These are phyloP conservation scores for Tuber borchii DNA, from an alignment of 495 filamentous ascomycete species.

Conservation along the genomic window DNA sequence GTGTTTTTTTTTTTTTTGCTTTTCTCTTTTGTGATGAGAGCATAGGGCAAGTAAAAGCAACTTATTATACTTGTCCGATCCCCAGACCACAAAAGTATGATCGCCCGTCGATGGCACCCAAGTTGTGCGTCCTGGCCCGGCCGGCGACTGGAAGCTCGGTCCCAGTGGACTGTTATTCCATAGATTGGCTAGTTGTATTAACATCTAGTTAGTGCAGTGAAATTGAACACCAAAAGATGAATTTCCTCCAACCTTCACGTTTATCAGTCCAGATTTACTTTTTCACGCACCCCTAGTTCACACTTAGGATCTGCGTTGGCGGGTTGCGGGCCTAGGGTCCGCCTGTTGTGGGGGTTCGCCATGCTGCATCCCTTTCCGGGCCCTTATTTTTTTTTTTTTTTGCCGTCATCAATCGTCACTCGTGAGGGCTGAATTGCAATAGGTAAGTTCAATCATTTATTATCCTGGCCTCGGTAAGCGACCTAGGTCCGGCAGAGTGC, in stretches of 20 bases:
- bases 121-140: not conserved
- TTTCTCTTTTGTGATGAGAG: not conserved
- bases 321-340: not conserved
- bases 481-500: not conserved
- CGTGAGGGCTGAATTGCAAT: not conserved
- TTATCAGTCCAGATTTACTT: not conserved
- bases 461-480: too few species aligned
- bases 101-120: not conserved
- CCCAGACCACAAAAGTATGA: not conserved
- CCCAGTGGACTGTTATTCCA: not conserved
- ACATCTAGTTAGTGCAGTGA: not conserved
- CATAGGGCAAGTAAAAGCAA: not conserved
- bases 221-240: not conserved
- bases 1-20: not conserved
- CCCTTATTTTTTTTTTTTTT: not conserved
- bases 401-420: not conserved
- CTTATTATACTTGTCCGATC: constrained; percentile 4
- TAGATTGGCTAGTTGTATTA: not conserved
- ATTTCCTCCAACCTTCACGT: not conserved
- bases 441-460: not conserved
- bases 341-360: not conserved
- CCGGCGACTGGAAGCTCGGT: not conserved
- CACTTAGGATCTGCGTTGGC: constrained; percentile 1
- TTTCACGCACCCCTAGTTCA: not conserved
- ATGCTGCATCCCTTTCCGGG: not conserved